These are phyloP conservation scores for Glutinoglossum americanum DNA, from an alignment of 495 filamentous ascomycete genomes.

Conservation along the genomic window DNA sequence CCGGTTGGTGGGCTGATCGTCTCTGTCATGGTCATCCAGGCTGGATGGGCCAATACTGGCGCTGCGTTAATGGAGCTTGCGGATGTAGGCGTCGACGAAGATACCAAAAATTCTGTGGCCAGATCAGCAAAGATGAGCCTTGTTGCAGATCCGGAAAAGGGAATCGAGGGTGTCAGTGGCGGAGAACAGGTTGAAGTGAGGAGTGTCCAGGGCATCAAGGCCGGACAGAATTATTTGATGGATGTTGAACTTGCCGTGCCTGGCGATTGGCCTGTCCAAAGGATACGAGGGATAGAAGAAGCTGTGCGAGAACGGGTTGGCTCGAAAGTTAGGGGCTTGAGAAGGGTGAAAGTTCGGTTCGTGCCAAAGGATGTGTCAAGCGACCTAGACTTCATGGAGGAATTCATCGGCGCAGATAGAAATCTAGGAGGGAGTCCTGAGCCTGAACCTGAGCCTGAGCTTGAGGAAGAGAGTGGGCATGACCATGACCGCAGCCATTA, in stretches of 20 bases:
- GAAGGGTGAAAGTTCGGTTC: slow-evolving; percentile 62
- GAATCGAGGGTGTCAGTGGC: slow-evolving; percentile 11
- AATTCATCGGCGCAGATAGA: slow-evolving; percentile 53
- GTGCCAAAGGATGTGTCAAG: slow-evolving; percentile 35
- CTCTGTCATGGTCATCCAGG: slow-evolving; percentile 76
- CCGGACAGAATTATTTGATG: slow-evolving; percentile 83
- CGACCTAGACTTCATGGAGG: slow-evolving; percentile 37
- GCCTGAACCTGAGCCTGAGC: too few species aligned
- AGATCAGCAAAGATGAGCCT: slow-evolving; percentile 39
- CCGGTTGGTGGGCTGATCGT: slow-evolving; percentile 86
- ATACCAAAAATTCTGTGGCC: slow-evolving; percentile 48
- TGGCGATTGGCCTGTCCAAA: slow-evolving; percentile 43
- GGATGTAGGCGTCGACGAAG: slow-evolving; percentile 69
- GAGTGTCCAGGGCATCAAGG: slow-evolving; percentile 72
- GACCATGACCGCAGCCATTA: slow-evolving; percentile 23
- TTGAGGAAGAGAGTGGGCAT: slow-evolving; percentile 17
- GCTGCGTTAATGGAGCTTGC: slow-evolving; percentile 69
- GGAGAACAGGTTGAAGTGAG: slow-evolving; percentile 35
- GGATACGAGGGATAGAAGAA: slow-evolving; percentile 47
- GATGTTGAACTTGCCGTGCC: slow-evolving; percentile 72
- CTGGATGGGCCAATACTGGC: slow-evolving; percentile 69
- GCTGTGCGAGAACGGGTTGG: slow-evolving; percentile 46
- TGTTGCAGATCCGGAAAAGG: slow-evolving; percentile 5
- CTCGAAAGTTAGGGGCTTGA: slow-evolving; percentile 55
- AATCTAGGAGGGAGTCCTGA: slow-evolving; percentile 43